Evolutionary conservation across 768 basidiomycete species (phyloP).

Genomic region (Exidia glandulosa): DNA sequence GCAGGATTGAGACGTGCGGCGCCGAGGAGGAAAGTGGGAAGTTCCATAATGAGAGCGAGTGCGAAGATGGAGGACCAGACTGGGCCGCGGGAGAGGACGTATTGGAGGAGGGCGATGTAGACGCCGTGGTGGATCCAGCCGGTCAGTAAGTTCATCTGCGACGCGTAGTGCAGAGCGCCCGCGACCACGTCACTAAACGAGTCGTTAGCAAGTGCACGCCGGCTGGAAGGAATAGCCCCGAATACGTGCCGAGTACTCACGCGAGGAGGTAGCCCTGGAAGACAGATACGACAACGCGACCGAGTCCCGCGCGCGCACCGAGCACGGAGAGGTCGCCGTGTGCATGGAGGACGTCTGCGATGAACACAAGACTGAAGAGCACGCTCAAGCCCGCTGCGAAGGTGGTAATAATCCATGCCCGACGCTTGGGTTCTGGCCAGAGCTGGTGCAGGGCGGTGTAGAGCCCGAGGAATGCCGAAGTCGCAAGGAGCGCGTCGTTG

Average conservation of each 20-base stretch:
- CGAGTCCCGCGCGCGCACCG: background rate
- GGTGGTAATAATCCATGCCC: background rate
- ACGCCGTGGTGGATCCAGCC: conserved; percentile 39
- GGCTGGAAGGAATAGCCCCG: no score
- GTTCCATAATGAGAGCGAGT: conserved; percentile 16
- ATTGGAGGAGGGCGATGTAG: conserved; percentile 7
- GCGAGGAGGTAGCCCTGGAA: conserved; percentile 38
- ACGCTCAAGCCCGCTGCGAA: background rate
- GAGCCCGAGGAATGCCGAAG: background rate
- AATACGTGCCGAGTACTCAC: conserved; percentile 15
- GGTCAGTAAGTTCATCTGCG: conserved; percentile 36
- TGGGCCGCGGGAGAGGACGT: background rate
- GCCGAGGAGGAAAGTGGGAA: conserved; percentile 45
- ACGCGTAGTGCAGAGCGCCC: conserved; percentile 35
- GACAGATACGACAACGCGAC: conserved; percentile 3
- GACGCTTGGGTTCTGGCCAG: background rate
- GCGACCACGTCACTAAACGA: conserved; percentile 38
- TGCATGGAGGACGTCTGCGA: background rate
- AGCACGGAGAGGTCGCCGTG: background rate
- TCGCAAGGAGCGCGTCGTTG: background rate
- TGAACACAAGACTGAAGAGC: background rate
- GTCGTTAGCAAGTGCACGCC: no score
- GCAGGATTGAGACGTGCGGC: conserved; percentile 32
- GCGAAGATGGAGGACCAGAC: background rate
- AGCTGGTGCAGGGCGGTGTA: background rate